Percentiles rank a stretch among this genome's conserved stretches.
These are phyloP conservation scores for Panus rudis DNA, from an alignment of 768 basidiomycete species.

Conservation along the genomic window DNA sequence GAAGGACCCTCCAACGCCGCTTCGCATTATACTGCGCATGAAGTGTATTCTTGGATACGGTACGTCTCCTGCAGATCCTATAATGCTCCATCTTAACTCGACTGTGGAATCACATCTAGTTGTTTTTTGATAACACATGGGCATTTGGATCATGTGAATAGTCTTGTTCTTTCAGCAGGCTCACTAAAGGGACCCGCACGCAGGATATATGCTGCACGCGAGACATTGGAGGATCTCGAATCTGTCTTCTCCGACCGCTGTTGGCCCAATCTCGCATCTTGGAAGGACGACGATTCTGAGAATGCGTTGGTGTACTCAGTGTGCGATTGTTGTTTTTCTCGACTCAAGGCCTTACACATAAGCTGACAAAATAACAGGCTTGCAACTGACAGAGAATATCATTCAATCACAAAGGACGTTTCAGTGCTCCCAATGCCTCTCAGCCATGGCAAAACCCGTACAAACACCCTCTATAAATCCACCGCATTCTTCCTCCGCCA, in stretches of 20 bases:
- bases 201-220: slow-evolving; percentile 51
- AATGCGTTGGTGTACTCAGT: slow-evolving; percentile 55
- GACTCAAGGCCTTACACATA: slow-evolving; percentile 5
- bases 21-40: slow-evolving; percentile 31
- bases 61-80: slow-evolving; percentile 5
- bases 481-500: slow-evolving; percentile 82
- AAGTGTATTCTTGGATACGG: slow-evolving; percentile 40
- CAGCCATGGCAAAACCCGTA: slow-evolving; percentile 58
- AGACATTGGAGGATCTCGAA: slow-evolving; percentile 63
- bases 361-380: slow-evolving; percentile 31
- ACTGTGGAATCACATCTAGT: slow-evolving; percentile 30
- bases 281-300: slow-evolving; percentile 54
- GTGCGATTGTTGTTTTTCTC: slow-evolving; percentile 34
- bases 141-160: slow-evolving; percentile 85
- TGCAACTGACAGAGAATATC: slow-evolving; percentile 45
- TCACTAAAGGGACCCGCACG: slow-evolving; percentile 57
- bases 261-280: slow-evolving; percentile 83
- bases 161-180: slow-evolving; percentile 80
- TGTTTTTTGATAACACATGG: slow-evolving; percentile 84
- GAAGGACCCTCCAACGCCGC: slow-evolving; percentile 13
- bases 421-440: slow-evolving; percentile 64
- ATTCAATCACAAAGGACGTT: slow-evolving; percentile 42
- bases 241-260: slow-evolving; percentile 68
- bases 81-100: background rate
- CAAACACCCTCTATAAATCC: slow-evolving; percentile 56